These are phyloP conservation scores for Neoascochyta sp. DNA, from an alignment of 2,329 filamentous ascomycete species.

Conservation along the genomic window DNA sequence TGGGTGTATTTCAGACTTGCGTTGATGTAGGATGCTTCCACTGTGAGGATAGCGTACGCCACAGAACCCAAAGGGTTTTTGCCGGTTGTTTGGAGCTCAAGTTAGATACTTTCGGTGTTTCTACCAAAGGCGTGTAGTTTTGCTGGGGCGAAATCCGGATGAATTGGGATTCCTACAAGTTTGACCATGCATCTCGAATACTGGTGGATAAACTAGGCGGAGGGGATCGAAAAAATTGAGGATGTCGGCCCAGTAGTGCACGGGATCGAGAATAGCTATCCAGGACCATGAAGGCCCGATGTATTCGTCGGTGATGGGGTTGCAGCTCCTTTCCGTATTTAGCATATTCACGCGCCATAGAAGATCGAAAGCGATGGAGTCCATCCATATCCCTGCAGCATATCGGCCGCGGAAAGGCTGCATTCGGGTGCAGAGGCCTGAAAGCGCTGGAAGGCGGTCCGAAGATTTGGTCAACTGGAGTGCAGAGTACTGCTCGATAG, in stretches of 20 bases:
- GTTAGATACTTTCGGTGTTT: slow-evolving; percentile 1
- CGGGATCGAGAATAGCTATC: slow-evolving; percentile 8
- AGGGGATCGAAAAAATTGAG: slow-evolving; percentile 6
- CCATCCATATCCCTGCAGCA: slow-evolving; percentile 14
- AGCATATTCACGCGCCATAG: slow-evolving; percentile 16
- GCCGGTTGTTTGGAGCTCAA: slow-evolving; percentile 8
- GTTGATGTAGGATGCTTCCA: slow-evolving; percentile 6
- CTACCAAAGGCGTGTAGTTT: too few species aligned
- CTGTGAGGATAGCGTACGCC: slow-evolving; percentile 8
- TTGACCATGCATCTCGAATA: background rate
- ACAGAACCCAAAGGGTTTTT: slow-evolving; percentile 14
- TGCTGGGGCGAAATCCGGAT: too few species aligned
- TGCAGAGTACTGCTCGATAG: slow-evolving; percentile 16
- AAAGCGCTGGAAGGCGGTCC: slow-evolving; percentile 14
- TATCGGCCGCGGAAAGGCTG: slow-evolving; percentile 13
- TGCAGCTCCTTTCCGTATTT: background rate
- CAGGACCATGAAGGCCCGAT: slow-evolving; percentile 17
- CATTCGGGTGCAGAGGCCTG: slow-evolving; percentile 12
- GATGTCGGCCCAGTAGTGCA: slow-evolving; percentile 14
- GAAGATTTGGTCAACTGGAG: slow-evolving; percentile 7
- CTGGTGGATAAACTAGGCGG: too few species aligned
- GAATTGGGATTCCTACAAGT: background rate
- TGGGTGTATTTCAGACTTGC: slow-evolving; percentile 9
- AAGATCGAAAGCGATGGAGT: slow-evolving; percentile 15
- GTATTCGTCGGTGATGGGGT: slow-evolving; percentile 1